These are phyloP conservation scores for Jacaranda mimosifolia DNA, from an alignment of 257 asterid genomes.

Conservation along the genomic window DNA sequence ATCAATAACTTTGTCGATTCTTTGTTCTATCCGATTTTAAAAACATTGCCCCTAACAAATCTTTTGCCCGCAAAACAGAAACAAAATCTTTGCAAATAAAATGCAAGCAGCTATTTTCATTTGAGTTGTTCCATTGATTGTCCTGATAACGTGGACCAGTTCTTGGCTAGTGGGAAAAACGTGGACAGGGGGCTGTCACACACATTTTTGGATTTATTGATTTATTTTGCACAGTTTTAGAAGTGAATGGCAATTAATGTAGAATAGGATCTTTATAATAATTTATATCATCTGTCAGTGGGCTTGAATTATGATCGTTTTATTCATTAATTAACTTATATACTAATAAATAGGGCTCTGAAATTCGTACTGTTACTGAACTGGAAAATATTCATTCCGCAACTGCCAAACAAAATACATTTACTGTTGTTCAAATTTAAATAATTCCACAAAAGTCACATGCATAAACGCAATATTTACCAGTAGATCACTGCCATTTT, in stretches of 20 bases:
- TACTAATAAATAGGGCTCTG: constrained; percentile 46
- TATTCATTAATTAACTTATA: constrained; percentile 30
- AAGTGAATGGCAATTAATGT: constrained; percentile 32
- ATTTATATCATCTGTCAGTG: constrained; percentile 29
- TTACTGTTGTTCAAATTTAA: constrained; percentile 30
- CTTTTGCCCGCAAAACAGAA: no score
- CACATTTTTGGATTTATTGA: no score
- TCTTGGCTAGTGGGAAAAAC: no score
- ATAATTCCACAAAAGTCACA: background rate
- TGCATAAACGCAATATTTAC: background rate
- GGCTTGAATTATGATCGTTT: constrained; percentile 20
- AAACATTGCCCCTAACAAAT: no score
- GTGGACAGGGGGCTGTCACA: no score
- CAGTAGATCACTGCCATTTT: no score
- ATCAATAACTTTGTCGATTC: no score
- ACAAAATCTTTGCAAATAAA: no score
- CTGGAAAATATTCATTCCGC: constrained; percentile 46
- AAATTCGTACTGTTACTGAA: constrained; percentile 38
- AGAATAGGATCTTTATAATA: constrained; percentile 15
- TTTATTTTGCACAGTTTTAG: background rate
- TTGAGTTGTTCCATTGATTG: no score
- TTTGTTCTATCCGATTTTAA: no score
- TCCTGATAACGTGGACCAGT: no score
- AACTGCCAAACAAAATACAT: constrained; percentile 45
- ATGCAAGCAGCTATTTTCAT: no score